These are phyloP conservation scores for Metschnikowia lunata DNA, from an alignment of 805 yeast species.

Conservation along the genomic window DNA sequence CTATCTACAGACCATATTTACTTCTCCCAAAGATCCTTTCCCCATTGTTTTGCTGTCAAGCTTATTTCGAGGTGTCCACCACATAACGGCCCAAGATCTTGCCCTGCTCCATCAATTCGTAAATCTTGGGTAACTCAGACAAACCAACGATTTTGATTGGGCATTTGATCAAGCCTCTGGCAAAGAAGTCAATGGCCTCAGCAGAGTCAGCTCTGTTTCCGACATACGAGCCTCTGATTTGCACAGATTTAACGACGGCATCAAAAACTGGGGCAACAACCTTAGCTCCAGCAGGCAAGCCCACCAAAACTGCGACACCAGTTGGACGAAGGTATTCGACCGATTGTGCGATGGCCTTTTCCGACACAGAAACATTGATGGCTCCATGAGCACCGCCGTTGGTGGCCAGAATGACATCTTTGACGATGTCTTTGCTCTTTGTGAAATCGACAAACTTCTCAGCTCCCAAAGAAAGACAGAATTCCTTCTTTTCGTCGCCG, in stretches of 20 bases:
- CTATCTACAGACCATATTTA: no score
- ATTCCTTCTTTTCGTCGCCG: conserved; percentile 55
- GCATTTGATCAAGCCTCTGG: conserved; percentile 40
- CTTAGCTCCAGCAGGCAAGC: conserved; percentile 44
- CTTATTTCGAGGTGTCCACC: conserved; percentile 38
- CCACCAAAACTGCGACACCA: conserved; percentile 43
- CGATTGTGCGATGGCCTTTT: conserved; percentile 46
- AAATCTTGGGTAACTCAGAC: conserved; percentile 37
- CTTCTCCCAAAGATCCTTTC: neutral
- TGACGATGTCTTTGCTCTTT: conserved; percentile 46
- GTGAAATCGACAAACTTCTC: conserved; percentile 61
- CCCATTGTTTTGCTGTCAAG: neutral
- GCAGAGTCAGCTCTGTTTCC: conserved; percentile 46
- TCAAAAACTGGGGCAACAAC: conserved; percentile 37
- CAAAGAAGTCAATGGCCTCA: conserved; percentile 43
- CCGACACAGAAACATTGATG: conserved; percentile 50
- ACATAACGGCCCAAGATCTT: conserved; percentile 43
- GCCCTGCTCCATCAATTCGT: conserved; percentile 39
- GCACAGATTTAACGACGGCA: conserved; percentile 37
- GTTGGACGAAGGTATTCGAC: conserved; percentile 33
- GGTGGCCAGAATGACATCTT: conserved; percentile 44
- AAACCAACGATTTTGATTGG: conserved; percentile 40
- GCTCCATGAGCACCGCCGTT: conserved; percentile 58
- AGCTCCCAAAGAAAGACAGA: conserved; percentile 56
- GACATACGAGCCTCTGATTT: conserved; percentile 41